Base-by-base conservation (phyloP, 805 yeast genomes). In the Lipomyces starkeyi region DNA sequence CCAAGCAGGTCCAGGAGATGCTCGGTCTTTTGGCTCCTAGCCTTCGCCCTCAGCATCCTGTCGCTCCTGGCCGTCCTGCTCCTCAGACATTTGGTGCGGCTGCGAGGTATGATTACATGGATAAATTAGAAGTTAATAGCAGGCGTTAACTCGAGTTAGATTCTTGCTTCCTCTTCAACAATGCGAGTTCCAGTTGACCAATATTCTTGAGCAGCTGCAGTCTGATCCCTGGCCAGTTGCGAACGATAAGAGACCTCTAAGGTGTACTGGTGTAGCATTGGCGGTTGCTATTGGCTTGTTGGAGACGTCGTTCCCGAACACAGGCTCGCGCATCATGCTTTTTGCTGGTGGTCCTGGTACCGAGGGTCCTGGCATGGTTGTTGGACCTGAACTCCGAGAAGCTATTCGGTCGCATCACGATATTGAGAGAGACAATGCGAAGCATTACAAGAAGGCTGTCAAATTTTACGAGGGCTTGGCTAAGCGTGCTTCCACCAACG, bases 391-490 rank as follows among this genome's bases (percentile, higher is more conserved):
- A 78, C 85, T 95, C 78, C 91, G 91, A 78, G 99, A 95, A 80
- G 97, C 99, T 60, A 90, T 95, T 74, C 88, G 99, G 83, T 95
- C 99, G 8, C 99, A 95, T 80, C 91, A 91, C 76, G 99, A 95
- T 78, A 91, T 95, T 73, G 98, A 95, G 78, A 88, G 93, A 73
- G 98, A 94, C 75, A 80, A 85, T 61, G 97, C 97, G 65, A 89
- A 89, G 76, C 97, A 93, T 78, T 91, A 88, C 81, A 89, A 91
- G 76, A 91, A 91, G 78, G 96, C 97, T 9, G 85, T 85, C 74
- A 89, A 91, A 78, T 93, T 87, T 76, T 93, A 93, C 79, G 93
- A 90, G 70, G 81, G 83, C 52, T 78, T 93, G 59, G 90, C 96
- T 52, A 84, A 86, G 57, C 89, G 88, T 73, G 91, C 91, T 49